Evolutionary conservation across 805 yeast species (phyloP), one percentile per base, ranked within the genome.

Genomic region (Wickerhamiella sorbophila): DNA sequence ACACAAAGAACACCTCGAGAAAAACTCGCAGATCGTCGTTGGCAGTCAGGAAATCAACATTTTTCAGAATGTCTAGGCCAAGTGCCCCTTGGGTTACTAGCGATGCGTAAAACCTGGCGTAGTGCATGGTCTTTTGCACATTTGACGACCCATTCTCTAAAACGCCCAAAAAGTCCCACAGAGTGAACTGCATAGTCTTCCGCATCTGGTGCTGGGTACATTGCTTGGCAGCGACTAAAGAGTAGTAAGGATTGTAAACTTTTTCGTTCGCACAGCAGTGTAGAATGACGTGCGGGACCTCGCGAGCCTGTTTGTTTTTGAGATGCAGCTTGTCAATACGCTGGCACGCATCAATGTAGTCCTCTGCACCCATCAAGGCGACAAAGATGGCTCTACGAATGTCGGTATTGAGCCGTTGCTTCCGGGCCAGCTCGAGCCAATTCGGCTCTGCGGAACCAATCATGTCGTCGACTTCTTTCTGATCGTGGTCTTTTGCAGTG

Each of bases 381-480:
- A 93, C 76, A 54, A 91, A 91, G 15, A 91, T 79, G 1, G 97
- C 96, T 42, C 95, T 71, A 61, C 98, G 77, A 29, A 91, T 72
- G 56, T 87, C 96, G 0, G 97, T 88, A 59, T 93, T 91, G 93
- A 91, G 87, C 48, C 97, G 65, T 55, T 87, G 95, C 32, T 75
- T 66, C 49, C 71, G 72, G 3, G 98, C 97, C 31, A 91, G 65
- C 46, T 79, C 87, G 54, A 77, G 61, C 95, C 95, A 87, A 55
- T 87, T 84, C 4, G 93, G 91, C 50, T 77, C 85, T 0, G 80
- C 74, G 32, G 66, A 65, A 48, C 77, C 93, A 12, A 79, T 62
- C 8, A 79, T 62, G 43, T 76, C 86, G 47, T 72, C 74, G 44
- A 75, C 67, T 1, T 70, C 68, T 3, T 59, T 61, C 3, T 64